Base-by-base conservation (phyloP, 169 alveolate species). In the Plasmodium adleri region DNA sequence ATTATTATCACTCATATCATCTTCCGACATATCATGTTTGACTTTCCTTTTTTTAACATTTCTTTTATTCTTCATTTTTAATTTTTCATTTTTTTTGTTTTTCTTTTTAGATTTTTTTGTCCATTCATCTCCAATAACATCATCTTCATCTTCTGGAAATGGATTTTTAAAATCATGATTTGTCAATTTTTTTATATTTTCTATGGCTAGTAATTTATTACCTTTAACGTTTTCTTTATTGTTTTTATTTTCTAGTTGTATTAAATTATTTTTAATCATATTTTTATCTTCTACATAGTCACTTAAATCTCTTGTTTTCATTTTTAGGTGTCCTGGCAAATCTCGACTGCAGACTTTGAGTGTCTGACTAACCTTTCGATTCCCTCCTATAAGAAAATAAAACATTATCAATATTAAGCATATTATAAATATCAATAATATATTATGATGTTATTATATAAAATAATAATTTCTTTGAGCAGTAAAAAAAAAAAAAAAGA, bases 301-400 rank as follows among this genome's bases (percentile, higher is more conserved):
- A 32, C 88, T 86, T 43, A 86, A 32, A 24, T 86, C 92, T 26
- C 96, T 90, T 43, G 93, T 85, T 66, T 94, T 94, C 73, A 94
- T 86, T 70, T 94, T 92, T 9, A 59, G 78, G 67, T 94, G 95
- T 12, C 95, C 74, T 17, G 96, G 96, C 56, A 91, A 47, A 60
- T 94, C 96, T 24, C 94, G 86, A 60, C 96, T 94, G 39, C 96
- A 94, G 24, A 94, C 95, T 86, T 88, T 90, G 32, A 88, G 75
- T 0, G 96, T 92, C 47, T 92, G 93, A 45, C 94, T 85, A 50
- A 86, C 92, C 39, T 86, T 86, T 28, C 92, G 24, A 67, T 86
- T 72, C 15, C 92, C 92, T 24, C 92, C 92, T 86, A 39, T 39
- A 28, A 7, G 45, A 15, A 56, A 13, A 52, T 12, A n/a, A 56